Evolutionary conservation across 768 basidiomycete genomes (phyloP), one percentile per base, ranked within the genome.

Genomic region (Leccinellum rugosiceps): DNA sequence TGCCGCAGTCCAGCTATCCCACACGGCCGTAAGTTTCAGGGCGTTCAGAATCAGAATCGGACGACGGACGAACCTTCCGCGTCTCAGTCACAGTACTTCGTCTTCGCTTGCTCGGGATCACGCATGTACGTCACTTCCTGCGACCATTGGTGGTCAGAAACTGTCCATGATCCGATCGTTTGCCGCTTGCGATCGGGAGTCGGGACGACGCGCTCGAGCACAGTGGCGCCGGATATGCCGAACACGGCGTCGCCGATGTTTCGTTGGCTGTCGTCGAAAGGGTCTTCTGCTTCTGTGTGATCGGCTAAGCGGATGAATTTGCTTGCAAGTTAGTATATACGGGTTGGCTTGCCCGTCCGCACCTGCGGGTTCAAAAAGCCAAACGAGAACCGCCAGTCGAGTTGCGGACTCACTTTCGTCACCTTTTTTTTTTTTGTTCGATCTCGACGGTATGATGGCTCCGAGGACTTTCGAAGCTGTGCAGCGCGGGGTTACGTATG

Each of bases 381-480:
- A 21, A 41, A 46, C 43, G 43, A 19, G n/a, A 19, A 14, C 1
- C 15, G 25, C 43, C 13, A 14, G 15, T 17, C 21, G 23, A 32
- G 48, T 45, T 55, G 50, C 53, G 57, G 28, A 30, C 47, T 17
- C 34, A 26, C 26, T 62, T 38, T 55, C 53, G 38, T 30, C 34
- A 41, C 41, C 7, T 21, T 25, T 21, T 30, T 32, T n/a, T n/a
- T n/a, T n/a, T n/a, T n/a, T n/a, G n/a, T n/a, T n/a, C 19, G 52
- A 53, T 25, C 55, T 17, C 47, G 11, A 30, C 14, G 31, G 44
- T n/a, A n/a, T n/a, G n/a, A n/a, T n/a, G 48, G n/a, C 21, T 59
- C 61, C 61, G 57, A 58, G 61, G 53, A 64, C 41, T 28, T 52
- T 60, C 26, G n/a, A 7, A 21, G 56, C 34, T 21, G 46, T 45